Evolutionary conservation across 768 basidiomycete species (phyloP).

Genomic region (Mycena metata): DNA sequence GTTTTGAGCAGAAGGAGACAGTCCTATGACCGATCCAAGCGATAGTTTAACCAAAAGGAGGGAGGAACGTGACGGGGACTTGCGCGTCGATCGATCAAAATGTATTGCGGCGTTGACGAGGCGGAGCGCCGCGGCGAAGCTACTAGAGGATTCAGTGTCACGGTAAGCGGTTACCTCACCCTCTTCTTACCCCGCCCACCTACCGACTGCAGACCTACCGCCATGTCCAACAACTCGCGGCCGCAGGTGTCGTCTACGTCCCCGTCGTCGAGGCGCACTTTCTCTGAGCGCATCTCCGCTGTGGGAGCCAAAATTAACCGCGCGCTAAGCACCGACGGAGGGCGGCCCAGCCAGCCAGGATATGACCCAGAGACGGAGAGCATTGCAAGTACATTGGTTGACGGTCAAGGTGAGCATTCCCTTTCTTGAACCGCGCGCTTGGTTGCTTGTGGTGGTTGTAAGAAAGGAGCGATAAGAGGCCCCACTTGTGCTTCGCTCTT

Average conservation of each 20-base stretch:
- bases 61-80: conserved; percentile 14
- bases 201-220: neutral
- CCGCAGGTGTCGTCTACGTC: conserved; percentile 4
- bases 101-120: conserved; percentile 23
- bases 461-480: conserved; percentile 26
- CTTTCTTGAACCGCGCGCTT: neutral
- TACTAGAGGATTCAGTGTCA: neutral
- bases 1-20: too few relatives aligned
- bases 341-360: conserved; percentile 4
- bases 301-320: conserved; percentile 33
- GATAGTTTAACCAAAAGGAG: neutral
- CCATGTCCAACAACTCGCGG: conserved; percentile 1
- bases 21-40: conserved; percentile 2
- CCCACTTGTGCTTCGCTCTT: conserved; percentile 9
- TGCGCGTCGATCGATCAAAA: conserved; percentile 18
- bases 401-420: conserved; percentile 21
- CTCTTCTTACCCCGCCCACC: neutral
- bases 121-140: conserved; percentile 16
- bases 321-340: conserved; percentile 30
- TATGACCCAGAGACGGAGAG: conserved; percentile 32
- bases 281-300: conserved; percentile 29
- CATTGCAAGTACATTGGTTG: conserved; percentile 25
- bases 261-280: conserved; percentile 19
- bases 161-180: too few relatives aligned
- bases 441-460: conserved; percentile 20